Percentiles rank a stretch among this genome's conserved stretches.
Conservation (phyloP, 371 early-diverging fungal species). For the Saksenaea vasiformis region DNA sequence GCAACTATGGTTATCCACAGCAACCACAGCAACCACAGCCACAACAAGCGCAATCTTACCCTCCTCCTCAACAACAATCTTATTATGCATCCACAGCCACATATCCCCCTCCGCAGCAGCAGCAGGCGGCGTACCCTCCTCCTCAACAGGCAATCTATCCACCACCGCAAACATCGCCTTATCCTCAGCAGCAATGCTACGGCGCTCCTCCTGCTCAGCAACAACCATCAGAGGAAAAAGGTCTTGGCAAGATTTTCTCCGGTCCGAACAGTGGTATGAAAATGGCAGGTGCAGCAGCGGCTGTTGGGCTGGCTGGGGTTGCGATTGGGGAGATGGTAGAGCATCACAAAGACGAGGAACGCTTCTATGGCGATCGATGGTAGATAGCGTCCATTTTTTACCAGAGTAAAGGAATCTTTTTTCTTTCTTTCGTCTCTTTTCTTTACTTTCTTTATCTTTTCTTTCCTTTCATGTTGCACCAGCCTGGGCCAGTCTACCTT, state of each 20-base stretch:
- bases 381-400: not conserved
- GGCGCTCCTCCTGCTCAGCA: slow-evolving; percentile 11
- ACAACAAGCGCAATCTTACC: not conserved
- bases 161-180: slow-evolving; percentile 12
- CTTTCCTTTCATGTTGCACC: not conserved
- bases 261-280: slow-evolving; percentile 35
- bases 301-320: slow-evolving; percentile 40
- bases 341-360: slow-evolving; percentile 30
- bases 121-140: slow-evolving; percentile 8
- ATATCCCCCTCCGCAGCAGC: slow-evolving; percentile 3
- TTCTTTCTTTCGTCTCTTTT: not conserved
- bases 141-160: not conserved
- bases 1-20: slow-evolving; percentile 8
- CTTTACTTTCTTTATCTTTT: not conserved
- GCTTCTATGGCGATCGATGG: not conserved
- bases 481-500: not conserved
- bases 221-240: not conserved
- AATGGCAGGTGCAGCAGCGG: slow-evolving; percentile 43
- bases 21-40: slow-evolving; percentile 11
- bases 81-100: not conserved
- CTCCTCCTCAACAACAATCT: slow-evolving; percentile 3
- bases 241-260: not conserved
- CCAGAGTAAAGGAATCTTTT: not conserved
- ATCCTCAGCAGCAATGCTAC: slow-evolving; percentile 13
- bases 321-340: slow-evolving; percentile 42